These are phyloP conservation scores for Nitzschia putrida DNA, from an alignment of 108 stramenopile species.

Conservation along the genomic window DNA sequence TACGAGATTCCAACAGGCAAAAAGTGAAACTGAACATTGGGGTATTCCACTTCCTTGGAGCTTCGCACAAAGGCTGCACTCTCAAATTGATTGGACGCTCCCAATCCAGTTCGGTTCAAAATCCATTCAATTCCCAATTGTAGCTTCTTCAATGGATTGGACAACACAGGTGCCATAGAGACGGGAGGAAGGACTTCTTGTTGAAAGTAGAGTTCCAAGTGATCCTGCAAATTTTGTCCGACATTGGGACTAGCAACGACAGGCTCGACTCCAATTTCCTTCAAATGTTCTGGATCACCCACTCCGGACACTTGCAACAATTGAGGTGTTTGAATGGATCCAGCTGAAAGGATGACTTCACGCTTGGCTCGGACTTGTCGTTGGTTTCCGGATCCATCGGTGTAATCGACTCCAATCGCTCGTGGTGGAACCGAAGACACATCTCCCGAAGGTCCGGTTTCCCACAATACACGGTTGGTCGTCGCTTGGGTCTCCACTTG, in stretches of 20 bases:
- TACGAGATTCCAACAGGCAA: too few species aligned
- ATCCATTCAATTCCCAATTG: constrained; percentile 29
- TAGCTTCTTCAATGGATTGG: constrained; percentile 8
- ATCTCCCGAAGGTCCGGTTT: too few species aligned
- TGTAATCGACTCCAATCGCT: background rate
- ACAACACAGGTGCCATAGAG: constrained; percentile 24
- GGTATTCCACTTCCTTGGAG: constrained; percentile 3
- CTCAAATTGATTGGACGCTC: constrained; percentile 39
- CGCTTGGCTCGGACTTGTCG: constrained; percentile 17
- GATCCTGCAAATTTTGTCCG: constrained; percentile 65
- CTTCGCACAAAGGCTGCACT: constrained; percentile 21
- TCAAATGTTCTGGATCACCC: constrained; percentile 39
- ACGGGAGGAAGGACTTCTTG: constrained; percentile 20
- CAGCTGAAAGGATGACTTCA: constrained; percentile 70
- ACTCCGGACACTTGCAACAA: constrained; percentile 64
- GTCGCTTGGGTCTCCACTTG: background rate
- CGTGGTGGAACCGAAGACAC: too few species aligned
- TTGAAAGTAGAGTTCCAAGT: constrained; percentile 41
- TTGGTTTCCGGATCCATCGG: background rate
- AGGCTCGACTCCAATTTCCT: constrained; percentile 24
- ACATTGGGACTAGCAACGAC: constrained; percentile 47
- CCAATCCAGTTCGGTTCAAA: constrained; percentile 16
- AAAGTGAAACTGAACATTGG: constrained; percentile 23
- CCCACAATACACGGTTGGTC: too few species aligned
- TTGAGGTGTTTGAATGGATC: constrained; percentile 70